A percentile compares a stretch with the other conserved stretches of the same genome.
phyloP scores from a whole-genome alignment of 2,329 filamentous ascomycete genomes.

The Beauveria brongniartii region DNA sequence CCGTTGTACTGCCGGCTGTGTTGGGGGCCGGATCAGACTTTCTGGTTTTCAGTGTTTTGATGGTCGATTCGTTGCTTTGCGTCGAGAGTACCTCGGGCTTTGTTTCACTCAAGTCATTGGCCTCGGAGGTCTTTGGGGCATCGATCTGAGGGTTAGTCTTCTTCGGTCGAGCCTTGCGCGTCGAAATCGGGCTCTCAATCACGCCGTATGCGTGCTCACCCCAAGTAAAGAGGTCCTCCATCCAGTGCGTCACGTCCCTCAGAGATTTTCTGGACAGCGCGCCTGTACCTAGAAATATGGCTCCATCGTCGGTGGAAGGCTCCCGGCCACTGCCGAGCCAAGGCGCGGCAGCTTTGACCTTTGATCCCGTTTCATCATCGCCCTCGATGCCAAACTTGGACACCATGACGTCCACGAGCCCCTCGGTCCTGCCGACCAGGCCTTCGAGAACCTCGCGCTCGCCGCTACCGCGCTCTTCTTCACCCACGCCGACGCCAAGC shows the following conservation, averaged over 20 bases:
- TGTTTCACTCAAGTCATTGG: background rate
- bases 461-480: conserved; percentile 89
- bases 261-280: conserved; percentile 64
- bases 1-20: background rate
- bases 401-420: conserved; percentile 80
- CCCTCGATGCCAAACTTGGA: conserved; percentile 68
- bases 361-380: conserved; percentile 19
- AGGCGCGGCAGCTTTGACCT: conserved; percentile 19
- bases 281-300: conserved; percentile 77
- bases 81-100: background rate
- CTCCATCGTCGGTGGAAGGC: conserved; percentile 67
- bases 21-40: background rate
- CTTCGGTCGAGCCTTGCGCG: conserved; percentile 41
- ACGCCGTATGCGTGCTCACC: conserved; percentile 82
- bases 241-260: conserved; percentile 70
- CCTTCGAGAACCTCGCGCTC: conserved; percentile 90
- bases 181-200: conserved; percentile 65
- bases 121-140: background rate
- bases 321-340: conserved; percentile 71
- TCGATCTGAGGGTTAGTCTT: conserved; percentile 16
- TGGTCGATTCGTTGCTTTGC: background rate
- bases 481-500: conserved; percentile 86
- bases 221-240: conserved; percentile 79
- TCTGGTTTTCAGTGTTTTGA: background rate
- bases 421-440: conserved; percentile 70